These are phyloP conservation scores for Picocystis salinarum DNA, from an alignment of 139 green algal genomes.

Conservation along the genomic window DNA sequence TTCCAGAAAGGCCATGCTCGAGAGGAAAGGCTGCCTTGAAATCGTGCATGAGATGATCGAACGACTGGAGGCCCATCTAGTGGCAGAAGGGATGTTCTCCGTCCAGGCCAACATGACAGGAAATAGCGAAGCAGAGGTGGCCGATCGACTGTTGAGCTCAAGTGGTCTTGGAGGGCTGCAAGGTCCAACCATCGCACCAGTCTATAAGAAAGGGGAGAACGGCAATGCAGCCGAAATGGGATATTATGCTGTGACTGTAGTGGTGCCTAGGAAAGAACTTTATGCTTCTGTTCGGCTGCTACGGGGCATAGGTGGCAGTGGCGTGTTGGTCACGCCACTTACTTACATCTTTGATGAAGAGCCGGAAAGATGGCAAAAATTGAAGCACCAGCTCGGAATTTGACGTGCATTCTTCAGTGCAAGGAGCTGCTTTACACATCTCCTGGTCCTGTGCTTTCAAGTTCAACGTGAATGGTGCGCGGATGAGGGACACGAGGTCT, in stretches of 20 bases:
- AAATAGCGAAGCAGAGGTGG: constrained; percentile 47
- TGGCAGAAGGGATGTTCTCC: constrained; percentile 65
- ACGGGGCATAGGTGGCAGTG: constrained; percentile 51
- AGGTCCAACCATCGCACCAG: constrained; percentile 71
- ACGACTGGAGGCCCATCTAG: constrained; percentile 81
- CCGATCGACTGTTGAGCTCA: constrained; percentile 29
- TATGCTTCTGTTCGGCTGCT: constrained; percentile 72
- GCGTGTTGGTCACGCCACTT: constrained; percentile 87
- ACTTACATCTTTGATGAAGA: constrained; percentile 99
- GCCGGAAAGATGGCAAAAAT: constrained; percentile 51
- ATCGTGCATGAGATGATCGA: constrained; percentile 85
- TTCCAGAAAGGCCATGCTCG: constrained; percentile 40
- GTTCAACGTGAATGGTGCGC: too few relatives aligned
- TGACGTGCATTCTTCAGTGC: too few relatives aligned
- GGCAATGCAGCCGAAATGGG: constrained; percentile 11
- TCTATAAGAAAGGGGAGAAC: constrained; percentile 28
- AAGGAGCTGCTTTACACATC: too few relatives aligned
- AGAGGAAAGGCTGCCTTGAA: constrained; percentile 16
- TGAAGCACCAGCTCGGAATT: constrained; percentile 49
- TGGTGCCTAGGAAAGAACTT: constrained; percentile 67
- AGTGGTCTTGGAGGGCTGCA: constrained; percentile 36
- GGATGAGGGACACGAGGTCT: too few relatives aligned
- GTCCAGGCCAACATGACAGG: constrained; percentile 84
- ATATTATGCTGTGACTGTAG: constrained; percentile 58
- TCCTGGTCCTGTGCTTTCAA: too few relatives aligned